Base-by-base conservation (phyloP, 495 filamentous ascomycete species). In the Aspergillus bridgeri region DNA sequence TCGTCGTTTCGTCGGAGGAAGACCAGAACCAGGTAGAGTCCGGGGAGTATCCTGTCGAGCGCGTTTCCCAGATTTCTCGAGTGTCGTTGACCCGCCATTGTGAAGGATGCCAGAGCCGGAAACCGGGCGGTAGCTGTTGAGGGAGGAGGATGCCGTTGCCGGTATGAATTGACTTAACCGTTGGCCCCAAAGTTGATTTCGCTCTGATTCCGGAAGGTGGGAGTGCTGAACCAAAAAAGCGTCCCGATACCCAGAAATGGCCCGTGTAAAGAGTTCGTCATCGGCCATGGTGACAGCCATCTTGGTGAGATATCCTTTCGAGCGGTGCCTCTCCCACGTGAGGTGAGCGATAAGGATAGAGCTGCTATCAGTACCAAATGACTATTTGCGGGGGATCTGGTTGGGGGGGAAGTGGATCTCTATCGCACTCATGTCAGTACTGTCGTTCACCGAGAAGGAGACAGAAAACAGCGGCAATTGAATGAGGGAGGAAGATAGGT, bases 231-330 rank as follows among this genome's bases (percentile, higher is more conserved):
- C 70, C 75, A 74, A 77, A 67, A 78, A 79, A 42, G 57, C 70
- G 48, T 78, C 73, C 57, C 72, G 74, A 58, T 79, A 79, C 54
- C 72, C 69, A 65, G 75, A 75, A 29, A 79, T 76, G 58, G 74
- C 75, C 63, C 70, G 66, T 46, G 65, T 73, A 64, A 79, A 79
- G 48, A 77, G 65, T 61, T 73, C 75, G 60, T 78, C 75, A 60
- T 79, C 72, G 61, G 65, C 69, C 63, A 66, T 66, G 61, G 66
- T 70, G 65, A 65, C 63, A 56, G 73, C 62, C 76, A 77, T 79
- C 42, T 56, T 53, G 19, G 54, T 33, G 56, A 51, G 54, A 45
- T 58, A 53, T 61, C 56, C 58, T 65, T 51, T 56, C n/a, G 57
- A 47, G 42, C 47, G 48, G 13, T 42, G 50, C 49, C 61, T 57